Conservation (phyloP, 768 basidiomycete genomes). For the Tricholoma sp. region DNA sequence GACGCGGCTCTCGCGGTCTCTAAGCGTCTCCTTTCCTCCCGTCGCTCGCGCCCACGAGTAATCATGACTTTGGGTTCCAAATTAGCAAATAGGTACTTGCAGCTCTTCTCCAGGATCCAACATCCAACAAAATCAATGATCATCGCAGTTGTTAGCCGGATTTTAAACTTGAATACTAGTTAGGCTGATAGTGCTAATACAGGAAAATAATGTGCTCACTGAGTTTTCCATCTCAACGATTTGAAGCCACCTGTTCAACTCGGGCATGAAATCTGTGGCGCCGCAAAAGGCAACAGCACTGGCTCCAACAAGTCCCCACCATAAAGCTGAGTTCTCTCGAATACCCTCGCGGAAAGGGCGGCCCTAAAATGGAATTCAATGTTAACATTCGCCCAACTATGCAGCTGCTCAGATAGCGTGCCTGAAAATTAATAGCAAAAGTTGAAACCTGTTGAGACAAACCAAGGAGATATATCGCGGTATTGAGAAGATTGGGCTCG, state of each 20-base stretch:
- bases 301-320: slow-evolving; percentile 88
- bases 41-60: slow-evolving; percentile 79
- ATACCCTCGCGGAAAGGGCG: slow-evolving; percentile 99
- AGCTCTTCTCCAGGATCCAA: slow-evolving; percentile 73
- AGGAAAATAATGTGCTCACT: slow-evolving; percentile 42
- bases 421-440: slow-evolving; percentile 97
- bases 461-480: slow-evolving; percentile 92
- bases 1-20: slow-evolving; percentile 13
- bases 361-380: slow-evolving; percentile 42
- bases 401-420: slow-evolving; percentile 17
- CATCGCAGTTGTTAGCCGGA: slow-evolving; percentile 77
- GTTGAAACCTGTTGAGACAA: slow-evolving; percentile 98
- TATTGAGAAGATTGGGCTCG: slow-evolving; percentile 91
- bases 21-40: slow-evolving; percentile 52
- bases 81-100: slow-evolving; percentile 86
- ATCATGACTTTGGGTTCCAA: slow-evolving; percentile 83
- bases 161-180: slow-evolving; percentile 65
- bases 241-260: slow-evolving; percentile 94
- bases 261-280: slow-evolving; percentile 91
- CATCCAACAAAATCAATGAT: slow-evolving; percentile 84
- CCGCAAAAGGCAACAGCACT: slow-evolving; percentile 90
- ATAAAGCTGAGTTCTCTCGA: slow-evolving; percentile 90
- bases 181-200: not conserved
- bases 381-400: not conserved
- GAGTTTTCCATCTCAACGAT: slow-evolving; percentile 81